Conservation (phyloP, 371 early-diverging fungal species). For the Gilbertella persicaria region DNA sequence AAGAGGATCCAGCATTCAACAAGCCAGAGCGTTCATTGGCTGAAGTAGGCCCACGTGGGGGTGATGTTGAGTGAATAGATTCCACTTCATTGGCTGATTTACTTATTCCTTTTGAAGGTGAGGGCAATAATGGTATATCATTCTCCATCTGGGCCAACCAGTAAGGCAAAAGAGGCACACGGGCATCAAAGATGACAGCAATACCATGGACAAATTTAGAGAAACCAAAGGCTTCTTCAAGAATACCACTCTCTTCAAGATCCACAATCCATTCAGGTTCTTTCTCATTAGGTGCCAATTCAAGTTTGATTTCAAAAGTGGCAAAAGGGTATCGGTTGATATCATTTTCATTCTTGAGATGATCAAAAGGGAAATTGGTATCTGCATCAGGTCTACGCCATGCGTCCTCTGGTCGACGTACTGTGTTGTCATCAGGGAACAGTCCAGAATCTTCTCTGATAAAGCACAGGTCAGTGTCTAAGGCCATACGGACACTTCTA, state of each 20-base stretch:
- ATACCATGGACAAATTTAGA: constrained; percentile 98
- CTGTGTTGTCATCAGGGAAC: constrained; percentile 58
- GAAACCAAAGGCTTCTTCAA: constrained; percentile 98
- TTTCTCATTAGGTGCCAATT: constrained; percentile 83
- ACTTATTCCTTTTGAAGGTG: constrained; percentile 21
- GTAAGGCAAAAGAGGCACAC: constrained; percentile 93
- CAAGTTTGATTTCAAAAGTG: constrained; percentile 98
- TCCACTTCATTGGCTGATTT: constrained; percentile 18
- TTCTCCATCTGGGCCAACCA: constrained; percentile 98
- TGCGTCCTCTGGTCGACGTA: constrained; percentile 68
- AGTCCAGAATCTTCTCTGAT: constrained; percentile 91
- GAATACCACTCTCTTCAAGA: constrained; percentile 86
- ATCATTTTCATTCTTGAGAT: constrained; percentile 74
- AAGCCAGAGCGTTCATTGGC: constrained; percentile 35
- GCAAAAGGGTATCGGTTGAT: constrained; percentile 96
- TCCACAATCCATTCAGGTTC: constrained; percentile 96
- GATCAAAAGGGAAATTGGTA: constrained; percentile 84
- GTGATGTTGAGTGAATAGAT: constrained; percentile 8
- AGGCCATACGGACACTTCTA: constrained; percentile 94
- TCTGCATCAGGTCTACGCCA: constrained; percentile 96
- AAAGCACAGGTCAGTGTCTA: constrained; percentile 99
- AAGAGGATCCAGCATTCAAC: constrained; percentile 9
- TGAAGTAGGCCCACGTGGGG: constrained; percentile 11
- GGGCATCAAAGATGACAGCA: constrained; percentile 87
- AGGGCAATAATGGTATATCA: constrained; percentile 64